Evolutionary conservation across 1,139 yeast species (phyloP).

Genomic region (Blastobotrys serpentis): DNA sequence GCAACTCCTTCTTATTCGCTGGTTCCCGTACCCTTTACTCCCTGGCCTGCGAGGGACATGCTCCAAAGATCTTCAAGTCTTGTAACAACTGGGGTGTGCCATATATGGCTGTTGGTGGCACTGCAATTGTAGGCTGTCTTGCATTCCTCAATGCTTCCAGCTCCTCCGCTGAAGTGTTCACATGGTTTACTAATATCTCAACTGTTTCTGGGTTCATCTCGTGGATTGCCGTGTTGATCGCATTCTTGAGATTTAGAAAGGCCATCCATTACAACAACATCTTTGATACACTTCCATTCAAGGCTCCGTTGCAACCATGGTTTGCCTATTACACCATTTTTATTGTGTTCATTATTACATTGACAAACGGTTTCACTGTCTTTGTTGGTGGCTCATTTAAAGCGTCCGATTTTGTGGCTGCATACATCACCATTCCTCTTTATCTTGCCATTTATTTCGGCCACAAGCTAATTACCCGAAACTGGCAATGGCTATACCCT

Average conservation of each 20-base stretch:
- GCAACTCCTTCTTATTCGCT: slow-evolving; percentile 56
- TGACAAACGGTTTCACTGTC: slow-evolving; percentile 69
- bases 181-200: slow-evolving; percentile 55
- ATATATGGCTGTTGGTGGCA: slow-evolving; percentile 43
- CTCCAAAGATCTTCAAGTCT: slow-evolving; percentile 48
- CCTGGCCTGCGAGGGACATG: slow-evolving; percentile 51
- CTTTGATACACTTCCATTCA: slow-evolving; percentile 41
- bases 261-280: slow-evolving; percentile 43
- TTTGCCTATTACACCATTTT: slow-evolving; percentile 49
- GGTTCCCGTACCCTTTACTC: slow-evolving; percentile 56
- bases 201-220: slow-evolving; percentile 55
- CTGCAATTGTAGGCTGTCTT: slow-evolving; percentile 48
- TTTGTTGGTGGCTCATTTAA: slow-evolving; percentile 54
- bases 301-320: slow-evolving; percentile 47
- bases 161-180: slow-evolving; percentile 47
- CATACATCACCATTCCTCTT: slow-evolving; percentile 51
- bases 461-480: slow-evolving; percentile 49
- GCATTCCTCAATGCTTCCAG: slow-evolving; percentile 39
- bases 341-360: slow-evolving; percentile 47
- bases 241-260: slow-evolving; percentile 50
- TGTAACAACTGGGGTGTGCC: slow-evolving; percentile 56
- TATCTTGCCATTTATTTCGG: slow-evolving; percentile 49
- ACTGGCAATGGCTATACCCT: slow-evolving; percentile 46
- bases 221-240: slow-evolving; percentile 51
- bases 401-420: slow-evolving; percentile 52